phyloP scores from a whole-genome alignment of 2,329 filamentous ascomycete genomes.

The Leptographium procerum region DNA sequence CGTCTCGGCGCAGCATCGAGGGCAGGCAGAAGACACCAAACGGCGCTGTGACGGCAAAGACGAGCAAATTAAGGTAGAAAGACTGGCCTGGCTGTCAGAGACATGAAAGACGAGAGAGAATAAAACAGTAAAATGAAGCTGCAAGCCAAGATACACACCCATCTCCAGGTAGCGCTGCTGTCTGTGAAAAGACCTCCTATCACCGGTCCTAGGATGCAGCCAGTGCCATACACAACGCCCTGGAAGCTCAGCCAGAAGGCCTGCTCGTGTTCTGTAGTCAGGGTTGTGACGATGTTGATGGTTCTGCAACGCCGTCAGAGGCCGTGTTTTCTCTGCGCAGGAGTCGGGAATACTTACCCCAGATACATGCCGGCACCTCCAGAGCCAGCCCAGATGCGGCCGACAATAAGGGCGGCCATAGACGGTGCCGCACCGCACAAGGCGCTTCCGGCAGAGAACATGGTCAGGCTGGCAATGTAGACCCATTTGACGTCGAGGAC shows the following conservation, averaged over 20 bases:
- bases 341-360: constrained; percentile 11
- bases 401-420: constrained; percentile 35
- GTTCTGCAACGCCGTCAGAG: constrained; percentile 20
- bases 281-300: constrained; percentile 15
- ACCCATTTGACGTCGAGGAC: constrained; percentile 7
- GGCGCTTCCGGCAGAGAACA: constrained; percentile 20
- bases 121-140: background rate
- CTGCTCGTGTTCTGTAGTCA: constrained; percentile 17
- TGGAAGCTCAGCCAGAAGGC: constrained; percentile 17
- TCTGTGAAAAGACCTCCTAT: constrained; percentile 34
- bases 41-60: constrained; percentile 24
- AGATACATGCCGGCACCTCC: constrained; percentile 33
- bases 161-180: constrained; percentile 31
- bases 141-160: constrained; percentile 13
- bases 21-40: constrained; percentile 21
- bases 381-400: constrained; percentile 31
- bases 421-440: constrained; percentile 31
- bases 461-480: constrained; percentile 4
- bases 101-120: background rate
- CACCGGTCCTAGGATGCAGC: constrained; percentile 34
- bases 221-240: constrained; percentile 29
- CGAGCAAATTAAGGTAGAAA: constrained; percentile 46
- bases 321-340: constrained; percentile 5
- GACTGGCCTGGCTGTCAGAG: constrained; percentile 14
- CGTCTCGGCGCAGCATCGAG: constrained; percentile 7